A percentile compares a stretch with the other conserved stretches of the same genome.
phyloP scores from a whole-genome alignment of 345 rosid genomes.

The Aquilaria sinensis region DNA sequence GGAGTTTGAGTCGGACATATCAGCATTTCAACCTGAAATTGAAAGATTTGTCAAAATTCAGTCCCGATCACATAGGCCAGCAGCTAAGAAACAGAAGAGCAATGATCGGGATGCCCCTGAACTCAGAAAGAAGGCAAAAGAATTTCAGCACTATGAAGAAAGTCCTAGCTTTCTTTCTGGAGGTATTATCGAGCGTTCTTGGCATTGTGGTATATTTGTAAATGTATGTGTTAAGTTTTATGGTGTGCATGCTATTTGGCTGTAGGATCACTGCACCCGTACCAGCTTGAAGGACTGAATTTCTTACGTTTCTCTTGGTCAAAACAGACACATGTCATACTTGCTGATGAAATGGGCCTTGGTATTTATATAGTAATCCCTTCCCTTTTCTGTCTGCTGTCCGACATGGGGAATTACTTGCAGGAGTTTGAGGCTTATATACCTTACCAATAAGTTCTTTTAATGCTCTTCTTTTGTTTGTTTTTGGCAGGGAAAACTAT shows the following conservation, averaged over 20 bases:
- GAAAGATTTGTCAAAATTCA: slow-evolving; percentile 69
- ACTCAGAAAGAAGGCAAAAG: slow-evolving; percentile 56
- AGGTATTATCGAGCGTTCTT: slow-evolving; percentile 41
- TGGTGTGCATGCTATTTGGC: slow-evolving; percentile 16
- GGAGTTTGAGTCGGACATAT: slow-evolving; percentile 92
- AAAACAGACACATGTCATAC: slow-evolving; percentile 94
- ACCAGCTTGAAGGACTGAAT: slow-evolving; percentile 97
- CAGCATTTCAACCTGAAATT: slow-evolving; percentile 86
- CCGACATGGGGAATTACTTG: not conserved
- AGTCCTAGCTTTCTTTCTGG: slow-evolving; percentile 89
- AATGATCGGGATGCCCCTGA: slow-evolving; percentile 35
- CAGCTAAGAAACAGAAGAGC: slow-evolving; percentile 43
- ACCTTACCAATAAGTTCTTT: not conserved
- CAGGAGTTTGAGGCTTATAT: slow-evolving; percentile 2
- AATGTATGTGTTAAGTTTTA: slow-evolving; percentile 11
- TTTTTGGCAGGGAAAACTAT: slow-evolving; percentile 80
- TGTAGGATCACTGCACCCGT: slow-evolving; percentile 92
- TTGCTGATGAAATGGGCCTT: slow-evolving; percentile 99
- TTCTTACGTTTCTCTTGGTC: slow-evolving; percentile 97
- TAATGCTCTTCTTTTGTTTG: slow-evolving; percentile 15
- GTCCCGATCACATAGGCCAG: slow-evolving; percentile 47
- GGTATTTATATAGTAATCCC: slow-evolving; percentile 35
- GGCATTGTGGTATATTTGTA: slow-evolving; percentile 9
- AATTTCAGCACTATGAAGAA: slow-evolving; percentile 78
- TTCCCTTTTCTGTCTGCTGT: not conserved